phyloP scores from a whole-genome alignment of 2,329 filamentous ascomycete species.

The Botrytis aclada region DNA sequence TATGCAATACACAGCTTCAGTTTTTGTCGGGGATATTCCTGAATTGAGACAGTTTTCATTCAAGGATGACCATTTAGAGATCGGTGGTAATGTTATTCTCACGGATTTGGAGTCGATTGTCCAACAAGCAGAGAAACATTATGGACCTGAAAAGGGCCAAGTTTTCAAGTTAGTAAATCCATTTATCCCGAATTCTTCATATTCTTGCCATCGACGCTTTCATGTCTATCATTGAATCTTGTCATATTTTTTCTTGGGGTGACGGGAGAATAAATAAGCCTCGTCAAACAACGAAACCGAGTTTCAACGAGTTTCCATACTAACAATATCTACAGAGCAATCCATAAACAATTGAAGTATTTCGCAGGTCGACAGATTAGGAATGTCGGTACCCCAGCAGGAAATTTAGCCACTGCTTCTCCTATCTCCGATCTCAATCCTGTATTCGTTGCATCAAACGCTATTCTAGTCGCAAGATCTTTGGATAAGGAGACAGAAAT shows the following conservation, averaged over 20 bases:
- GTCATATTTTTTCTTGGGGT: neutral
- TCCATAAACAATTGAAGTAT: constrained; percentile 89
- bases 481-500: constrained; percentile 71
- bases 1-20: constrained; percentile 82
- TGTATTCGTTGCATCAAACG: constrained; percentile 83
- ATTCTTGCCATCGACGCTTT: neutral
- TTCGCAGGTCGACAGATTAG: constrained; percentile 95
- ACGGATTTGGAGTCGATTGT: constrained; percentile 89
- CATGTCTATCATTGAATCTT: neutral
- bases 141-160: constrained; percentile 62
- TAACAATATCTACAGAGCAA: constrained; percentile 48
- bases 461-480: constrained; percentile 77
- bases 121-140: constrained; percentile 72
- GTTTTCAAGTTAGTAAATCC: constrained; percentile 58
- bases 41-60: constrained; percentile 82
- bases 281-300: neutral
- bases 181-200: neutral
- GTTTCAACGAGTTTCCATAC: neutral
- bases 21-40: constrained; percentile 89
- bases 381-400: constrained; percentile 95
- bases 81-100: constrained; percentile 88
- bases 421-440: constrained; percentile 97
- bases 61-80: constrained; percentile 76
- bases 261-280: neutral
- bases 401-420: constrained; percentile 89